Conservation (phyloP, 495 filamentous ascomycete genomes). For the Talaromyces nanjingensis region DNA sequence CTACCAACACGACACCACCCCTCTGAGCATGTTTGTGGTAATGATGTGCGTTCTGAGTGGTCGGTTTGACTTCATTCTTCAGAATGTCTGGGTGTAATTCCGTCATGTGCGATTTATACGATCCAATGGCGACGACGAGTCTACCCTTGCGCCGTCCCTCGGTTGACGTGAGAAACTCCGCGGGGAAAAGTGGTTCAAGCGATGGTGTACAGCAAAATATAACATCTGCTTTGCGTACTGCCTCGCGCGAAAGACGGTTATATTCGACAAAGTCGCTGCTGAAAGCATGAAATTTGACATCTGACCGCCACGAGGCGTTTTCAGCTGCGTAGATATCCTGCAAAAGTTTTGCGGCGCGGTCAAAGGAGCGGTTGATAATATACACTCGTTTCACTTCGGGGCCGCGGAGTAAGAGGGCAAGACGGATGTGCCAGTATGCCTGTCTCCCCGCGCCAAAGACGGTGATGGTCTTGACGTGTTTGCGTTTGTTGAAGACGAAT, state of each 20-base stretch:
- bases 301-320: constrained; percentile 45
- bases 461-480: constrained; percentile 60
- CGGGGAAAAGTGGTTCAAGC: constrained; percentile 54
- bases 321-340: constrained; percentile 47
- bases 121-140: constrained; percentile 75
- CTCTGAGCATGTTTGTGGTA: constrained; percentile 65
- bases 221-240: constrained; percentile 61
- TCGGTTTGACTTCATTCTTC: constrained; percentile 52
- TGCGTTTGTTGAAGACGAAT: constrained; percentile 65
- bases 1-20: constrained; percentile 76
- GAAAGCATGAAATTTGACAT: constrained; percentile 63
- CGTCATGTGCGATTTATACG: constrained; percentile 77
- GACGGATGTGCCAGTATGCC: constrained; percentile 88
- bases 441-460: constrained; percentile 90
- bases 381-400: constrained; percentile 66
- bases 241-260: constrained; percentile 53
- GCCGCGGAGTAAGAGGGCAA: constrained; percentile 68
- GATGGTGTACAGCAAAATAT: constrained; percentile 79
- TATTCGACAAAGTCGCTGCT: constrained; percentile 69
- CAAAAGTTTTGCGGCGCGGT: constrained; percentile 49
- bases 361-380: constrained; percentile 71
- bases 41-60: constrained; percentile 41
- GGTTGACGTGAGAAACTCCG: constrained; percentile 52
- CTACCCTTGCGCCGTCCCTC: constrained; percentile 69
- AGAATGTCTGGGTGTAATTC: constrained; percentile 77